Percentiles rank a stretch among this genome's conserved stretches.
Conservation (phyloP, 495 filamentous ascomycete genomes). For the Hypoxylon fragiforme region DNA sequence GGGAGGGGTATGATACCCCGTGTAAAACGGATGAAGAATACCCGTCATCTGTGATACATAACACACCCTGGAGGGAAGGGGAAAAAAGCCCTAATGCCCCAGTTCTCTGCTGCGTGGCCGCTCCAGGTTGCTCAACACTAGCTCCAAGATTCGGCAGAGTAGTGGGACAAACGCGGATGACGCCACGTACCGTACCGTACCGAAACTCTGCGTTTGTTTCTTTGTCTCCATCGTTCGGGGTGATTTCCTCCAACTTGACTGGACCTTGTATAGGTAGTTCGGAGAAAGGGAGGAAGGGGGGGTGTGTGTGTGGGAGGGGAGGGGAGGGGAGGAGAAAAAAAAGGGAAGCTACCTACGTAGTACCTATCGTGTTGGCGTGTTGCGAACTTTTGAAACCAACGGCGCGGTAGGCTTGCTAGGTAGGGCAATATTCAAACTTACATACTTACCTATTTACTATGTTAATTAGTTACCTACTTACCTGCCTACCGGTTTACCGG, state of each 20-base stretch:
- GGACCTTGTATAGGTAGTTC: background rate
- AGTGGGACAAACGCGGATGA: conserved; percentile 31
- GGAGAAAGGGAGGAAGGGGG: background rate
- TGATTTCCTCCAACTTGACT: conserved; percentile 6
- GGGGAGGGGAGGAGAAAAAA: background rate
- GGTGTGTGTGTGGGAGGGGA: no score
- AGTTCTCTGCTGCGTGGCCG: conserved; percentile 7
- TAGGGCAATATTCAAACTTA: background rate
- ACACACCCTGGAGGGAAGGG: background rate
- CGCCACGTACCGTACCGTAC: conserved; percentile 42
- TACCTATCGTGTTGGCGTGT: background rate
- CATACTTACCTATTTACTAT: no score
- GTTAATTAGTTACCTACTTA: no score
- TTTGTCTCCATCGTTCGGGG: conserved; percentile 25
- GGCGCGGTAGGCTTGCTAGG: background rate
- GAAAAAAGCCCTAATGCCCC: background rate
- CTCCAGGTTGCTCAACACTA: conserved; percentile 16
- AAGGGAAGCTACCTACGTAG: background rate
- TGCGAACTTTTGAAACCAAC: background rate
- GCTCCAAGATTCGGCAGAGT: conserved; percentile 16
- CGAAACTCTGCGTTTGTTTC: conserved; percentile 25
- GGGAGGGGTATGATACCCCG: background rate
- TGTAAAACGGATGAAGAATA: conserved; percentile 5
- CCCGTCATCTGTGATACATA: background rate
- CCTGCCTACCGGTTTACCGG: no score